Conservation (phyloP, 768 basidiomycete genomes). For the Coprinopsis sp. region DNA sequence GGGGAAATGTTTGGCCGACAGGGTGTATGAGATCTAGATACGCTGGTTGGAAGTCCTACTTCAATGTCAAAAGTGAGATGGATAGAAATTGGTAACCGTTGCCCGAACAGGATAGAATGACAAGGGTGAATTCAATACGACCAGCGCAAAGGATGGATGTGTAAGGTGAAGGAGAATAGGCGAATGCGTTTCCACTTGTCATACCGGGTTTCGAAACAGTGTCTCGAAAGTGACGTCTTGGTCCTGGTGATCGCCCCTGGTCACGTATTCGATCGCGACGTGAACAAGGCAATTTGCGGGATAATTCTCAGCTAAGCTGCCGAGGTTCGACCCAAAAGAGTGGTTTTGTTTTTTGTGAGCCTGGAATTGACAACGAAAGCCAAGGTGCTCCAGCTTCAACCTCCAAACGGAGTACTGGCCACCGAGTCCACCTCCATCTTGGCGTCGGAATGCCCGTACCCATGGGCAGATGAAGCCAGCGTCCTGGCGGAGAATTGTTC, state of each 20-base stretch:
- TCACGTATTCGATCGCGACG: too few relatives aligned
- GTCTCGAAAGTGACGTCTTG: not conserved
- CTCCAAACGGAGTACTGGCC: slow-evolving; percentile 62
- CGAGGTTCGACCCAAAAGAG: too few relatives aligned
- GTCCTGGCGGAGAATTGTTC: slow-evolving; percentile 44
- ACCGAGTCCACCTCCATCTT: slow-evolving; percentile 73
- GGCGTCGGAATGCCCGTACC: slow-evolving; percentile 19
- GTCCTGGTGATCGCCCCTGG: too few relatives aligned
- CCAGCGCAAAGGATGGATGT: slow-evolving; percentile 2
- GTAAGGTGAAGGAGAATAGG: not conserved
- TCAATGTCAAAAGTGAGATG: too few relatives aligned
- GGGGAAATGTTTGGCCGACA: too few relatives aligned
- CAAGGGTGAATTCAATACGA: slow-evolving; percentile 2
- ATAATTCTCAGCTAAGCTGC: too few relatives aligned
- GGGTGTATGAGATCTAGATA: too few relatives aligned
- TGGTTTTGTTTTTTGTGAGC: too few relatives aligned
- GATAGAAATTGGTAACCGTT: not conserved
- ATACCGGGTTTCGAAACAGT: not conserved
- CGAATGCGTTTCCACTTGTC: slow-evolving; percentile 1
- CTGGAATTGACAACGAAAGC: too few relatives aligned
- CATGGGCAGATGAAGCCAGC: slow-evolving; percentile 28
- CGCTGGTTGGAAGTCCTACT: too few relatives aligned
- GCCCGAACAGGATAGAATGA: not conserved
- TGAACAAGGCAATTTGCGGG: too few relatives aligned
- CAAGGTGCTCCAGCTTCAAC: slow-evolving; percentile 11